These are phyloP conservation scores for Elongisporangium anandrum DNA, from an alignment of 352 stramenopile genomes.

Conservation along the genomic window DNA sequence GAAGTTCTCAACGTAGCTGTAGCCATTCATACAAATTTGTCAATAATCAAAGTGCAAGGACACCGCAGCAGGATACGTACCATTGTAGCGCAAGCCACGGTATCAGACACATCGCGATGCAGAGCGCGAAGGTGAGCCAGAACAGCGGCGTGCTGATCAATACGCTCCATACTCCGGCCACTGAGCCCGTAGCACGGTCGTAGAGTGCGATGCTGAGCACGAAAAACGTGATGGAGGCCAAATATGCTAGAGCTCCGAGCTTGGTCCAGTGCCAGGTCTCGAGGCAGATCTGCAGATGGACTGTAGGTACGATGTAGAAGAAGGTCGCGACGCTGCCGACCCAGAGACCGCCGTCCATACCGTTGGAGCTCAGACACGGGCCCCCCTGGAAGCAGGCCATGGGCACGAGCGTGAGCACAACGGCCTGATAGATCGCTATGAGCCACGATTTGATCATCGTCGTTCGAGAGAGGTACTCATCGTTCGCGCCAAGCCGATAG, in stretches of 20 bases:
- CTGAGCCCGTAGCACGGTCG: constrained; percentile 36
- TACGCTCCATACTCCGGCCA: constrained; percentile 45
- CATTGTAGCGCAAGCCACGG: constrained; percentile 67
- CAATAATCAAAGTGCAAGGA: background rate
- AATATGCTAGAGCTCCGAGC: constrained; percentile 34
- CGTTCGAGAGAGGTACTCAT: constrained; percentile 56
- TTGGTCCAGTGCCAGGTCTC: constrained; percentile 81
- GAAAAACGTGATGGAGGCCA: constrained; percentile 45
- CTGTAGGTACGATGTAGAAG: constrained; percentile 91
- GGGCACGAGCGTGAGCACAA: constrained; percentile 52
- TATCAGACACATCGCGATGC: constrained; percentile 35
- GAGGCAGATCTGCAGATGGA: constrained; percentile 85
- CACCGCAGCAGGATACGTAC: constrained; percentile 24
- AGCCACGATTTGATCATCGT: constrained; percentile 37
- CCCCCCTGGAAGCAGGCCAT: constrained; percentile 49
- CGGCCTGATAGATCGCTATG: constrained; percentile 49
- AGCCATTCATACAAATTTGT: background rate
- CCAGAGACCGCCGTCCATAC: constrained; percentile 64
- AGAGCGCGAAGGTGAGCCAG: constrained; percentile 57
- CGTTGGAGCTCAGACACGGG: constrained; percentile 45
- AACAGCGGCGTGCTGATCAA: constrained; percentile 35
- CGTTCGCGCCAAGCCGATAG: constrained; percentile 50
- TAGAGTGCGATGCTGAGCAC: constrained; percentile 45
- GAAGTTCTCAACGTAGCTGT: constrained; percentile 77
- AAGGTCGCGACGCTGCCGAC: constrained; percentile 90